These are phyloP conservation scores for Quercus rubra DNA, from an alignment of 306 rosid genomes.

Conservation along the genomic window DNA sequence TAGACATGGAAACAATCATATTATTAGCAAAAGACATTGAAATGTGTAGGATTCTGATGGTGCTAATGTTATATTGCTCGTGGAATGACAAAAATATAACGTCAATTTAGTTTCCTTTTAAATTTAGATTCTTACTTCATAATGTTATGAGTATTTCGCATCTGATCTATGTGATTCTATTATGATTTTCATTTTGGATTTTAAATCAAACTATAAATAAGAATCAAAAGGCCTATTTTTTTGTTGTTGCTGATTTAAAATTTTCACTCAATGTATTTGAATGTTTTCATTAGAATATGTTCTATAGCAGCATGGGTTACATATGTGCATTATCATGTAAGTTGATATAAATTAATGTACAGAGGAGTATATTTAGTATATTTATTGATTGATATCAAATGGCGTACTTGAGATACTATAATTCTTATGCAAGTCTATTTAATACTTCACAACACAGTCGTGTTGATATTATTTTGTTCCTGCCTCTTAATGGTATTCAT, in stretches of 20 bases:
- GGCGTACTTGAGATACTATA: not conserved
- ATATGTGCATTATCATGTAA: not conserved
- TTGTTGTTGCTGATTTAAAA: not conserved
- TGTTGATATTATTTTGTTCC: not conserved
- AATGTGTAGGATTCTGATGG: not conserved
- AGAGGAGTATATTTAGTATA: not conserved
- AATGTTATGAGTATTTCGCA: not conserved
- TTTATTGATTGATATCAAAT: not conserved
- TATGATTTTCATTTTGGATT: not conserved
- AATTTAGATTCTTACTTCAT: not conserved
- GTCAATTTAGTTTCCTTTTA: not conserved
- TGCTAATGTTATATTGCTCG: not conserved
- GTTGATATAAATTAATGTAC: not conserved
- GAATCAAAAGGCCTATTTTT: not conserved
- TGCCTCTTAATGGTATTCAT: not conserved
- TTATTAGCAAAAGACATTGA: too few species aligned
- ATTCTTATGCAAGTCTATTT: not conserved
- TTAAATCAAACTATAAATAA: not conserved
- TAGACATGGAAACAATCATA: too few species aligned
- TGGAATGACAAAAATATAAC: not conserved
- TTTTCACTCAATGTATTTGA: not conserved
- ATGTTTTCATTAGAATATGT: not conserved
- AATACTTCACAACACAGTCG: not conserved
- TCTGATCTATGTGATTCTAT: not conserved
- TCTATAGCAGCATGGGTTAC: not conserved